These are phyloP conservation scores for Linnemannia hyalina DNA, from an alignment of 192 early-diverging fungal genomes.

Conservation along the genomic window DNA sequence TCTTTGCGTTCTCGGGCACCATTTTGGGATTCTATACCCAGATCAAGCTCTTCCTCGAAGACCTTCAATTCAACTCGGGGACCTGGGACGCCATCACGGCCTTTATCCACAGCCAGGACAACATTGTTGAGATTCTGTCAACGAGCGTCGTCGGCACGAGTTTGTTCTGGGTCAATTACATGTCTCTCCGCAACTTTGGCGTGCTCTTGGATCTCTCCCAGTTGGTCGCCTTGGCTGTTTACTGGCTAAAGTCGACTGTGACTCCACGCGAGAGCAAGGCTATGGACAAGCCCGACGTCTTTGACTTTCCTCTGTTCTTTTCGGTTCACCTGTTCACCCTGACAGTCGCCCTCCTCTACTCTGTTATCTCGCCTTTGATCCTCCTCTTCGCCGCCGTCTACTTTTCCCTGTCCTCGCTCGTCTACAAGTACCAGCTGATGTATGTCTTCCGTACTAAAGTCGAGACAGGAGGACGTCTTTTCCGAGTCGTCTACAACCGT, in stretches of 20 bases:
- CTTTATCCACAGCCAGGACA: slow-evolving; percentile 38
- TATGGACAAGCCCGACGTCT: slow-evolving; percentile 74
- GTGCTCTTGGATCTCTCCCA: slow-evolving; percentile 80
- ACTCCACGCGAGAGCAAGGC: slow-evolving; percentile 79
- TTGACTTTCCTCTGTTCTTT: slow-evolving; percentile 80
- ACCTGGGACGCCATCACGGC: slow-evolving; percentile 50
- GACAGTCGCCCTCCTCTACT: slow-evolving; percentile 79
- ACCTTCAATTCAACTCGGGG: background rate
- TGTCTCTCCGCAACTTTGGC: slow-evolving; percentile 74
- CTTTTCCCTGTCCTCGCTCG: slow-evolving; percentile 74
- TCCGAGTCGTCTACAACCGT: slow-evolving; percentile 79
- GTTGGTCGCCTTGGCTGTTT: slow-evolving; percentile 68
- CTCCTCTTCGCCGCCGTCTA: slow-evolving; percentile 74
- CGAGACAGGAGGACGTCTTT: slow-evolving; percentile 80
- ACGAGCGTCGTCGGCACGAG: slow-evolving; percentile 61
- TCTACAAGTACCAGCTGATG: slow-evolving; percentile 82
- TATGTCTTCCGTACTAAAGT: slow-evolving; percentile 78
- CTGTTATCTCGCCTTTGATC: slow-evolving; percentile 77
- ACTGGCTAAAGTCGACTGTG: slow-evolving; percentile 70
- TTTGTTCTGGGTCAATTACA: slow-evolving; percentile 83
- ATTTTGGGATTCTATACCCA: slow-evolving; percentile 30
- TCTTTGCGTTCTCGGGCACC: slow-evolving; percentile 68
- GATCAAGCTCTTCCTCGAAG: slow-evolving; percentile 30
- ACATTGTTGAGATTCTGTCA: slow-evolving; percentile 52
- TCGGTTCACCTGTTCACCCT: slow-evolving; percentile 78